These are phyloP conservation scores for Globisporangium apiculatum DNA, from an alignment of 352 stramenopile genomes.

Conservation along the genomic window DNA sequence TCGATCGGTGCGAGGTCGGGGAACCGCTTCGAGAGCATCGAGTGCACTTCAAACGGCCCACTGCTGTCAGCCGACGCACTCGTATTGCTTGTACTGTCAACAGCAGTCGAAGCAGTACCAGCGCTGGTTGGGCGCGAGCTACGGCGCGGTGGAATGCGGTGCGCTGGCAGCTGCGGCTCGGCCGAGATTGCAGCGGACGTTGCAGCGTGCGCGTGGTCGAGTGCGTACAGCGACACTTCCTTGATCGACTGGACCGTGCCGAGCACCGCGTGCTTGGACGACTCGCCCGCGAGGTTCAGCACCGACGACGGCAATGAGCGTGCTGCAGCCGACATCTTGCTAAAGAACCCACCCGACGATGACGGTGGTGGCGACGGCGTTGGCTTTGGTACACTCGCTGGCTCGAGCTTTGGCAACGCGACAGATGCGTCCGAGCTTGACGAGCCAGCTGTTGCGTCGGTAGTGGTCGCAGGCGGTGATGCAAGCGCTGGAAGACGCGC, in stretches of 20 bases:
- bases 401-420: constrained; percentile 5
- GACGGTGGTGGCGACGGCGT: constrained; percentile 16
- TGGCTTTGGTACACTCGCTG: constrained; percentile 1
- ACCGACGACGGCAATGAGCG: constrained; percentile 56
- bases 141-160: constrained; percentile 6
- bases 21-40: constrained; percentile 72
- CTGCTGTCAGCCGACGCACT: neutral
- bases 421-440: neutral
- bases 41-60: constrained; percentile 31
- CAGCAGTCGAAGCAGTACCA: no score
- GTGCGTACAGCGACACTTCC: constrained; percentile 62
- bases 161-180: constrained; percentile 30
- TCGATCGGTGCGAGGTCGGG: constrained; percentile 68
- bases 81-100: neutral
- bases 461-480: neutral
- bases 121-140: neutral
- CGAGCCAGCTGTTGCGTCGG: neutral
- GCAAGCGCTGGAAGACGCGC: no score
- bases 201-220: constrained; percentile 64
- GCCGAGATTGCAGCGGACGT: constrained; percentile 48
- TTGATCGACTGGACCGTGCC: constrained; percentile 69
- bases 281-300: constrained; percentile 51
- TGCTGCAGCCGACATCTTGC: constrained; percentile 47
- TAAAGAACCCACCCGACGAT: constrained; percentile 47
- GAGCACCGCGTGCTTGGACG: constrained; percentile 60